These are phyloP conservation scores for Cytospora paraplurivora DNA, from an alignment of 2,329 filamentous ascomycete genomes.

Conservation along the genomic window DNA sequence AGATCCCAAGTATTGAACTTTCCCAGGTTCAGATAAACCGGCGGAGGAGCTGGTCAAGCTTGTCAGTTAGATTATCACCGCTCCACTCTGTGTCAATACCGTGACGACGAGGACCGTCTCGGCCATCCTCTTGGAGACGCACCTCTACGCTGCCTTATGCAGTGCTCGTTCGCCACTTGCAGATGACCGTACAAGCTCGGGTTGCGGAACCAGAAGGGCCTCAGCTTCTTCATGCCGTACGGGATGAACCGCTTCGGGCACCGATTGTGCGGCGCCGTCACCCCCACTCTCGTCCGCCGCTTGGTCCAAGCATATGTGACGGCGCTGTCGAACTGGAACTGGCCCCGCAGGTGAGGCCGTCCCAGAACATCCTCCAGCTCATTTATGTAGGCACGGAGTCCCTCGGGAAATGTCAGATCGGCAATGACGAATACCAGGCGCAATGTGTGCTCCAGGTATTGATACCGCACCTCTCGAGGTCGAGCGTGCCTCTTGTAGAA, in stretches of 20 bases:
- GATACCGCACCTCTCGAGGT: slow-evolving; percentile 12
- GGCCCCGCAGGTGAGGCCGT: slow-evolving; percentile 11
- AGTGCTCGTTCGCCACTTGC: slow-evolving; percentile 21
- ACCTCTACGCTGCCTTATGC: slow-evolving; percentile 12
- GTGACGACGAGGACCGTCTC: background rate
- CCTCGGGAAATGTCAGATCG: slow-evolving; percentile 24
- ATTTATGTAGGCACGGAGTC: slow-evolving; percentile 13
- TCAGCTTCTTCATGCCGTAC: slow-evolving; percentile 15
- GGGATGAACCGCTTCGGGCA: slow-evolving; percentile 13
- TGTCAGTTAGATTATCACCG: slow-evolving; percentile 1
- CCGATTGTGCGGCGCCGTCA: slow-evolving; percentile 17
- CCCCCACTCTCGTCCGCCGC: slow-evolving; percentile 10
- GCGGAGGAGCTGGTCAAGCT: slow-evolving; percentile 6
- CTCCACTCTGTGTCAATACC: background rate
- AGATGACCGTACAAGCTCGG: slow-evolving; percentile 21
- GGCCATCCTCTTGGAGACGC: background rate
- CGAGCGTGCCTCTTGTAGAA: slow-evolving; percentile 19
- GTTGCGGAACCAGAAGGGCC: slow-evolving; percentile 19
- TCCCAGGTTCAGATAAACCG: slow-evolving; percentile 16
- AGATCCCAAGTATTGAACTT: slow-evolving; percentile 26
- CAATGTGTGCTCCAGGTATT: slow-evolving; percentile 20
- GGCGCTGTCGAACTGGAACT: slow-evolving; percentile 22
- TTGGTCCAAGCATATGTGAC: slow-evolving; percentile 17
- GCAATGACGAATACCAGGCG: slow-evolving; percentile 18
- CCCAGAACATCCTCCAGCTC: slow-evolving; percentile 15